These are phyloP conservation scores for Alternaria rosae DNA, from an alignment of 2,329 filamentous ascomycete species.

Conservation along the genomic window DNA sequence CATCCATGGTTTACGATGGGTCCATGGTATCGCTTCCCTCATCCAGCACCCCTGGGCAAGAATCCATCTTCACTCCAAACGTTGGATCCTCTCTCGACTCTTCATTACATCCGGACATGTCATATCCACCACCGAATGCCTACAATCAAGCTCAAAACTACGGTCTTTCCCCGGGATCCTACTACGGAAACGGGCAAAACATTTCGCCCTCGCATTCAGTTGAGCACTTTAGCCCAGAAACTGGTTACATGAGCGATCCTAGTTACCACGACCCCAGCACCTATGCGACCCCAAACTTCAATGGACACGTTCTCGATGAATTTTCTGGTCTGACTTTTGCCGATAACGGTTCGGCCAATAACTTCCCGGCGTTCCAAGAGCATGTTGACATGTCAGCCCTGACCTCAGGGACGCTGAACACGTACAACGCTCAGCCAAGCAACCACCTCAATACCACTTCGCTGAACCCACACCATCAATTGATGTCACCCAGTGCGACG, in stretches of 20 bases:
- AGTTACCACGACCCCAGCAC: conserved; percentile 42
- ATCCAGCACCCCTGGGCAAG: conserved; percentile 33
- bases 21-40: conserved; percentile 34
- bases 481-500: conserved; percentile 48
- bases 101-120: conserved; percentile 43
- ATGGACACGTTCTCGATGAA: conserved; percentile 41
- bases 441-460: conserved; percentile 28
- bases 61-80: conserved; percentile 43
- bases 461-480: conserved; percentile 39
- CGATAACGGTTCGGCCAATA: conserved; percentile 30
- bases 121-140: conserved; percentile 38
- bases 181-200: conserved; percentile 40
- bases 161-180: conserved; percentile 37
- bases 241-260: conserved; percentile 44
- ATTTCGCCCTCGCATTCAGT: conserved; percentile 50
- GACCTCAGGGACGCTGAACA: conserved; percentile 37
- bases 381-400: conserved; percentile 39
- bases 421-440: conserved; percentile 40
- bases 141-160: conserved; percentile 39
- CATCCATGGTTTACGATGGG: conserved; percentile 42
- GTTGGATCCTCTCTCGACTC: conserved; percentile 47
- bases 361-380: conserved; percentile 34
- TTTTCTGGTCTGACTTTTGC: conserved; percentile 38
- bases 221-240: conserved; percentile 49
- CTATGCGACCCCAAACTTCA: conserved; percentile 44